These are phyloP conservation scores for Cyclocybe cylindracea DNA, from an alignment of 768 basidiomycete species.

Conservation along the genomic window DNA sequence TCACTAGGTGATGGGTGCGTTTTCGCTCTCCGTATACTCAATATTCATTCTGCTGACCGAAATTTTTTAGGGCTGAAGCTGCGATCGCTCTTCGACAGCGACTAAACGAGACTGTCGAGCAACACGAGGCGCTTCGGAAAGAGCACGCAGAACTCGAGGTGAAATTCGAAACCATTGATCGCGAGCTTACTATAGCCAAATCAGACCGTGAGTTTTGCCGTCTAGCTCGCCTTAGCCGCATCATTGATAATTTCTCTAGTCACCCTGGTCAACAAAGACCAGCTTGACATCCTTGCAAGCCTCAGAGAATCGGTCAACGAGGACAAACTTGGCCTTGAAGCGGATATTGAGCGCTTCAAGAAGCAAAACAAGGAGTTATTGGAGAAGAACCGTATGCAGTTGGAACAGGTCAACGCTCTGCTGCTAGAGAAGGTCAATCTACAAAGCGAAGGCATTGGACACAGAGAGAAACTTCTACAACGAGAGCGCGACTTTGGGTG, in stretches of 20 bases:
- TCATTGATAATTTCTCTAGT: conserved; percentile 47
- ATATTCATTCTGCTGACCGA: background rate
- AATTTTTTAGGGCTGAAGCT: conserved; percentile 65
- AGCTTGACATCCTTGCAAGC: conserved; percentile 84
- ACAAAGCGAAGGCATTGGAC: conserved; percentile 88
- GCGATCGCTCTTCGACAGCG: conserved; percentile 87
- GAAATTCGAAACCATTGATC: conserved; percentile 56
- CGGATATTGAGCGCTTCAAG: conserved; percentile 62
- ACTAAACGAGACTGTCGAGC: conserved; percentile 84
- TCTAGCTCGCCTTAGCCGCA: background rate
- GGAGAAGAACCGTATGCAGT: conserved; percentile 89
- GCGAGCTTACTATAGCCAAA: conserved; percentile 80
- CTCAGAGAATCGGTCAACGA: conserved; percentile 87
- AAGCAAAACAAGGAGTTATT: conserved; percentile 68
- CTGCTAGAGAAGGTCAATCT: conserved; percentile 89
- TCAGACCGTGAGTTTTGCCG: conserved; percentile 67
- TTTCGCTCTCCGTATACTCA: conserved; percentile 2
- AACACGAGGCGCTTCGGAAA: conserved; percentile 70
- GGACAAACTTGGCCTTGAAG: conserved; percentile 78
- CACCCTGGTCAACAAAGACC: conserved; percentile 89
- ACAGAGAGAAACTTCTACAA: conserved; percentile 84
- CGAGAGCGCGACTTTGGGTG: conserved; percentile 87
- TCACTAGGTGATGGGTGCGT: conserved; percentile 77
- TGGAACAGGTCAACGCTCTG: conserved; percentile 85
- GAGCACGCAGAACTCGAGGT: conserved; percentile 74